Base-by-base conservation (phyloP, 345 rosid species). In the Hibiscus syriacus region DNA sequence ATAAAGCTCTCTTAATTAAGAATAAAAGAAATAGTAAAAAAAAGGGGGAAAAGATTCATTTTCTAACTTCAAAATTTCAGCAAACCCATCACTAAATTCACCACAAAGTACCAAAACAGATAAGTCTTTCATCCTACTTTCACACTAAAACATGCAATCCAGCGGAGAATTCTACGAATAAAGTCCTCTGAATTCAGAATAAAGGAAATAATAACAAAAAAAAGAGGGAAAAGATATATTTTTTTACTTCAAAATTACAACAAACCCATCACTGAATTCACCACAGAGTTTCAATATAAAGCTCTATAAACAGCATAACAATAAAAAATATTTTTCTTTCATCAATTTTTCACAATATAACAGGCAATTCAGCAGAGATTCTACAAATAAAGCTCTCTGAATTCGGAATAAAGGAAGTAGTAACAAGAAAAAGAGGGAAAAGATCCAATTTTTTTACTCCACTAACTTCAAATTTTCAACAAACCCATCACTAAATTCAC, bases 401-500 rank as follows among this genome's bases (percentile, higher is more conserved):
- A 34, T 9, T 14, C 22, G 5, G 2, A 27, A 7, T 7, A 30
- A 57, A 57, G 5, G 13, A 29, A 56, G n/a, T 2, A 38, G 41
- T 2, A 38, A 38, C 41, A 16, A 25, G 7, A 23, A 25, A 12
- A 54, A 25, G 1, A 8, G 43, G 63, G 6, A 11, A 59, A 59
- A 34, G 29, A 59, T 59, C 4, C 25, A 19, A n/a, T n/a, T 4
- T 36, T 60, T 60, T 39, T 13, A 5, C 32, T 39, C 13, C 50
- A 61, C 5, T 0, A 39, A 39, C 49, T 61, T 39, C 32, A 46
- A 46, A 3, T 1, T n/a, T 46, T 46, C 22, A 22, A 22, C 19
- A 39, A 61, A 61, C 32, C 50, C 66, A 11, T 61, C 66, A 38
- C 46, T 2, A 20, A 38, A 13, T 61, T 61, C 48, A 63, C 36